Evolutionary conservation across 2,329 filamentous ascomycete genomes (phyloP), one percentile per base, ranked within the genome.

Genomic region (Verticillium nonalfalfae): DNA sequence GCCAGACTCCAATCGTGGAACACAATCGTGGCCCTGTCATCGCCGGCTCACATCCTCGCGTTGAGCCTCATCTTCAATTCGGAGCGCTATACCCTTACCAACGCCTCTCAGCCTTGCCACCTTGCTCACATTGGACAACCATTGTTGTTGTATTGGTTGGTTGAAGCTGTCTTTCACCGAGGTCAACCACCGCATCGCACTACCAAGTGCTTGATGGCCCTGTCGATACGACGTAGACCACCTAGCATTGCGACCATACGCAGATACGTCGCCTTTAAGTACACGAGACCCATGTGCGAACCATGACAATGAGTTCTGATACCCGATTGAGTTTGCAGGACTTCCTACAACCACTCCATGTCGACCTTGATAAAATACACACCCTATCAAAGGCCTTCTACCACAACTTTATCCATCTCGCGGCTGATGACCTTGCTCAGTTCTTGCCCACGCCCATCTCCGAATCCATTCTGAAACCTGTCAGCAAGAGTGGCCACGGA

Each of bases 371-470:
- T 1, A 80, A 73, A 57, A 75, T 82, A 39, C 71, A 80, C 63
- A 67, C 70, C 34, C 75, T 88, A 57, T 80, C 84, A 5, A 72
- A 70, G 40, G 76, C 76, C 57, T 78, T 88, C 54, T 72, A 76
- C 59, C 65, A 67, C 13, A 80, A 76, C 31, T 88, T 85, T 66
- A 72, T 70, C 26, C 68, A 73, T 7, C 74, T 88, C 56, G 81
- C 85, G 26, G 78, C 80, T 61, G 72, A 83, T 39, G 84, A 83
- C 1, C 62, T 72, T 26, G 74, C 81, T 45, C 85, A 87, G 68
- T 88, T 87, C 67, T 71, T 88, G 38, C 77, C 84, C 11, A 87
- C 85, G 3, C 85, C 85, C 56, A 85, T 88, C 66, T 83, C 82
- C 3, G 84, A 86, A 65, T 81, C 81, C 7, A 80, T 87, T 59